These are phyloP conservation scores for Volvox reticuliferus DNA, from an alignment of 139 green algal genomes.

Conservation along the genomic window DNA sequence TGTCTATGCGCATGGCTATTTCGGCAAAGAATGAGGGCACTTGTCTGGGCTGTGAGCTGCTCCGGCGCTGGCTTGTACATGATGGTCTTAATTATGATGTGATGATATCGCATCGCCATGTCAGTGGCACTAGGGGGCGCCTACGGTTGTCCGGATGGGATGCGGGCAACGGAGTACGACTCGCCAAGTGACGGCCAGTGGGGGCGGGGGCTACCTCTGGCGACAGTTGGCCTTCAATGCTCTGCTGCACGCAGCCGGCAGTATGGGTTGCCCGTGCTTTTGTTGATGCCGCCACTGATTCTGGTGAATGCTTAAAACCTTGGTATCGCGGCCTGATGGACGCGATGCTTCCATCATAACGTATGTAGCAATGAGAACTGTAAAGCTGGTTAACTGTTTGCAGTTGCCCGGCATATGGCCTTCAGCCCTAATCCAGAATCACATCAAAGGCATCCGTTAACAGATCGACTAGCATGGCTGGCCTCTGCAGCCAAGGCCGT, in stretches of 20 bases:
- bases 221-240: not conserved
- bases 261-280: not conserved
- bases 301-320: too few relatives aligned
- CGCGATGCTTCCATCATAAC: too few relatives aligned
- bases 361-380: too few relatives aligned
- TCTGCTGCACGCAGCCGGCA: not conserved
- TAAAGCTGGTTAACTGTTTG: too few relatives aligned
- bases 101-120: not conserved
- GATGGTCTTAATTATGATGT: not conserved
- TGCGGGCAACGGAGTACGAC: not conserved
- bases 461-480: too few relatives aligned
- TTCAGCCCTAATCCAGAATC: too few relatives aligned
- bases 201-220: slow-evolving; percentile 23
- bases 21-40: not conserved
- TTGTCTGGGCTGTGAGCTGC: not conserved
- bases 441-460: too few relatives aligned
- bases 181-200: not conserved
- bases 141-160: not conserved
- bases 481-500: too few relatives aligned
- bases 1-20: not conserved
- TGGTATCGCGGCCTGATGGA: too few relatives aligned
- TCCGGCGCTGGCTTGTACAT: not conserved
- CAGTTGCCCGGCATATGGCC: too few relatives aligned
- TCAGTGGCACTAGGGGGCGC: too few relatives aligned
- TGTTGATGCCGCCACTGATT: not conserved